Base-by-base conservation (phyloP, 352 stramenopile genomes). In the Globisporangium splendens region DNA sequence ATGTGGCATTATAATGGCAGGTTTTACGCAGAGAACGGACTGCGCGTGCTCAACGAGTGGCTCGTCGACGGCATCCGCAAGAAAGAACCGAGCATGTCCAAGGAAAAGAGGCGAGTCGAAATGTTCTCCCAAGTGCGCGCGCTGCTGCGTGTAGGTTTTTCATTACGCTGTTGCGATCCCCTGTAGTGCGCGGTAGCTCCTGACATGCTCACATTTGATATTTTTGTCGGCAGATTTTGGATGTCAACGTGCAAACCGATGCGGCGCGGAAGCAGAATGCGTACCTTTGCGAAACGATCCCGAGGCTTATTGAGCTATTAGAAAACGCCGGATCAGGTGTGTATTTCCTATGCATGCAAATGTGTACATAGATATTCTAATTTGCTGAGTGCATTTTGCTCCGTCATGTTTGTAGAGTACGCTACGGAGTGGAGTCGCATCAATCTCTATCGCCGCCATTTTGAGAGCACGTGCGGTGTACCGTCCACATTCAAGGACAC, bases 51-150 rank as follows among this genome's bases (percentile, higher is more conserved):
- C 38, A 86, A 89, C 60, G 75, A 80, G 51, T 93, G 83, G 83
- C 68, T 93, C 38, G 52, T 75, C 22, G 75, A 90, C 42, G 68
- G 73, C 50, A 66, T 66, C 33, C 59, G 63, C 46, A 65, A 44
- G 22, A 77, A 84, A 28, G 70, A 84, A 20, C 22, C 56, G 2
- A 63, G 67, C 28, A 50, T 73, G 56, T 72, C 69, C 22, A 79
- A 79, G 46, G 77, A 91, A 65, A 90, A 88, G 73, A 75, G 76
- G 50, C 72, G 79, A 55, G 61, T 74, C 15, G 83, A 91, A 54
- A 79, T 90, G 77, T 89, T 75, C 43, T 85, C 83, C 33, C 83
- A 93, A 80, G 73, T 93, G 66, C 83, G 79, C 33, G 83, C 83
- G 17, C 50, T 93, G 24, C 58, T 90, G 46, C 79, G 77, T 39